A percentile compares a stretch with the other conserved stretches of the same genome.
Evolutionary conservation across 192 early-diverging fungal genomes (phyloP).

Genomic region (Helicostylum pulchrum): DNA sequence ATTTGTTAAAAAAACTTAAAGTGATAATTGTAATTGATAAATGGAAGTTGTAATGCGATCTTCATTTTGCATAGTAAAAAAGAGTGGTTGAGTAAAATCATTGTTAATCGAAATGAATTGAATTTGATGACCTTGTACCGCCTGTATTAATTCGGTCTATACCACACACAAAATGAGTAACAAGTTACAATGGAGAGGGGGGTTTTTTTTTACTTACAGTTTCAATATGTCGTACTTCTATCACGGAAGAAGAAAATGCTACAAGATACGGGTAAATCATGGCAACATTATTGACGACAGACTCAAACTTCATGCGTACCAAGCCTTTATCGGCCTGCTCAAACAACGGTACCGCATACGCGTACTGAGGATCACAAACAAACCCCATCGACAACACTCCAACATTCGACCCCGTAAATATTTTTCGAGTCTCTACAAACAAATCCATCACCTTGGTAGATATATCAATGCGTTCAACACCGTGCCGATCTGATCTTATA

Average conservation of each 20-base stretch:
- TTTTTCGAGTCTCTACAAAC: background rate
- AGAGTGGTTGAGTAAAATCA: background rate
- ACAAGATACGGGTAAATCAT: conserved; percentile 12
- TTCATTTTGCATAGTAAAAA: background rate
- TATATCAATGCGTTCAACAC: conserved; percentile 9
- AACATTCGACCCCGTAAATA: background rate
- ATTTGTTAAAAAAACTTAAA: no score
- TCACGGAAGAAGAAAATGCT: conserved; percentile 10
- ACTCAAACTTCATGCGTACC: conserved; percentile 5
- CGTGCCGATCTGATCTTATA: background rate
- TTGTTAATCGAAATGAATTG: background rate
- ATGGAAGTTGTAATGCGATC: background rate
- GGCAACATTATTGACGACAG: background rate
- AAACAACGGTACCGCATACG: background rate
- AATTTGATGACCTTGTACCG: conserved; percentile 18
- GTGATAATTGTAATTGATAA: background rate
- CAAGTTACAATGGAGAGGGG: no score
- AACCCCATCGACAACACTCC: background rate
- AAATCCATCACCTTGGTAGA: background rate
- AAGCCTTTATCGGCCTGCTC: background rate
- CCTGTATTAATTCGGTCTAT: conserved; percentile 19
- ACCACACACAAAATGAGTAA: no score
- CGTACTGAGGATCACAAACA: background rate
- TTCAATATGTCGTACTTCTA: conserved; percentile 20
- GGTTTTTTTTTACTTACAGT: no score